Percentiles rank a stretch among this genome's conserved stretches.
Evolutionary conservation across 2,329 filamentous ascomycete species (phyloP).

Genomic region (Macrophomina pseudophaseolina): DNA sequence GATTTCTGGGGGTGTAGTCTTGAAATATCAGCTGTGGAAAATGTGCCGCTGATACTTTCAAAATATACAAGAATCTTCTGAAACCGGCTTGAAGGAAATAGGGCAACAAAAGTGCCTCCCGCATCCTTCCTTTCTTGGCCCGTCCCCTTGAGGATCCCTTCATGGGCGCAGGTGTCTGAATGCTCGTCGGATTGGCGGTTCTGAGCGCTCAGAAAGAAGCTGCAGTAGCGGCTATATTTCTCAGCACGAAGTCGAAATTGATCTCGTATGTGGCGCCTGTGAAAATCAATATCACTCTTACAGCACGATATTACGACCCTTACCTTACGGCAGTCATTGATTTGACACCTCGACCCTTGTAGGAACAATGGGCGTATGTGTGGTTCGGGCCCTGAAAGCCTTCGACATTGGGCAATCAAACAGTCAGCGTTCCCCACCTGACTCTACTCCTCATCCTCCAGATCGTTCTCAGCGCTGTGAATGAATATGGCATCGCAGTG

Average conservation of each 20-base stretch:
- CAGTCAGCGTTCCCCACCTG: no score
- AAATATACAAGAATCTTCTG: neutral
- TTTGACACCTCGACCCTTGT: neutral
- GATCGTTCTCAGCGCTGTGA: neutral
- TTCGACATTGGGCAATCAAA: no score
- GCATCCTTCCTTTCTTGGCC: neutral
- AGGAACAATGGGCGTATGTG: neutral
- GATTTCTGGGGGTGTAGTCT: no score
- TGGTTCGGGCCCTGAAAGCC: neutral
- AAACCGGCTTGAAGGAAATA: neutral
- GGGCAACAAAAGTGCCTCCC: neutral
- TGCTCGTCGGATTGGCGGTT: neutral
- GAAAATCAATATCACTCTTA: neutral
- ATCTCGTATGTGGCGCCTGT: neutral
- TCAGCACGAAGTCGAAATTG: neutral
- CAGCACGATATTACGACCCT: neutral
- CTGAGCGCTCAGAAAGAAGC: neutral
- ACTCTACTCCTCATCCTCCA: neutral
- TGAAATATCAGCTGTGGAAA: no score
- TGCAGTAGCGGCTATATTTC: neutral
- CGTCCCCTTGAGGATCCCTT: neutral
- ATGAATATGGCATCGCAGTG: no score
- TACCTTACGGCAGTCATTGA: neutral
- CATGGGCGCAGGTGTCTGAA: neutral
- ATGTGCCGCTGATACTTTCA: no score